Evolutionary conservation across 2,329 filamentous ascomycete genomes (phyloP).

Genomic region (Alternaria triticimaculans): DNA sequence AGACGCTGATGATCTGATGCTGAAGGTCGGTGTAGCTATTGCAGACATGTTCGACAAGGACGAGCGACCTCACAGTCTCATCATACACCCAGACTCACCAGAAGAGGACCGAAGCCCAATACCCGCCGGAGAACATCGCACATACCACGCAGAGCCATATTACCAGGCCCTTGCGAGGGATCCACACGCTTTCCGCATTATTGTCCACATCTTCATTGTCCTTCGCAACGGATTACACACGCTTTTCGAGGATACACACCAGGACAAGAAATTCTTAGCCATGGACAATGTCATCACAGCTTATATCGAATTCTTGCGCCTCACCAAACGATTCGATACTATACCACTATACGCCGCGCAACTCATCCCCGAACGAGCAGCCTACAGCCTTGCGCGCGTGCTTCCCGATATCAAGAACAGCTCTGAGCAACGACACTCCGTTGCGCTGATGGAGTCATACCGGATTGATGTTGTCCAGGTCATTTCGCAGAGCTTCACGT

Average conservation of each 20-base stretch:
- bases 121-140: slow-evolving; percentile 25
- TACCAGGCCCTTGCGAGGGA: slow-evolving; percentile 48
- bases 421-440: slow-evolving; percentile 69
- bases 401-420: slow-evolving; percentile 74
- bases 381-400: slow-evolving; percentile 76
- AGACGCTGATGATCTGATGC: slow-evolving; percentile 55
- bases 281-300: slow-evolving; percentile 79
- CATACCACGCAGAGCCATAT: slow-evolving; percentile 29
- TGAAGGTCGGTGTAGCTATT: slow-evolving; percentile 53
- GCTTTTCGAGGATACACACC: slow-evolving; percentile 16
- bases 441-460: slow-evolving; percentile 77
- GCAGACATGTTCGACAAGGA: slow-evolving; percentile 46
- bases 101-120: slow-evolving; percentile 24
- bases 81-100: slow-evolving; percentile 39
- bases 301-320: slow-evolving; percentile 81
- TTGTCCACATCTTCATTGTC: slow-evolving; percentile 66
- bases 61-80: slow-evolving; percentile 35
- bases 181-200: slow-evolving; percentile 53
- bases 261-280: slow-evolving; percentile 38
- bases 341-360: slow-evolving; percentile 87
- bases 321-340: slow-evolving; percentile 71
- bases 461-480: slow-evolving; percentile 76
- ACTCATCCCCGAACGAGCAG: slow-evolving; percentile 68
- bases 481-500: slow-evolving; percentile 70
- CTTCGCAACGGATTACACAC: slow-evolving; percentile 59